phyloP scores from a whole-genome alignment of 805 yeast species.

The Isabelozyma gotoi region DNA sequence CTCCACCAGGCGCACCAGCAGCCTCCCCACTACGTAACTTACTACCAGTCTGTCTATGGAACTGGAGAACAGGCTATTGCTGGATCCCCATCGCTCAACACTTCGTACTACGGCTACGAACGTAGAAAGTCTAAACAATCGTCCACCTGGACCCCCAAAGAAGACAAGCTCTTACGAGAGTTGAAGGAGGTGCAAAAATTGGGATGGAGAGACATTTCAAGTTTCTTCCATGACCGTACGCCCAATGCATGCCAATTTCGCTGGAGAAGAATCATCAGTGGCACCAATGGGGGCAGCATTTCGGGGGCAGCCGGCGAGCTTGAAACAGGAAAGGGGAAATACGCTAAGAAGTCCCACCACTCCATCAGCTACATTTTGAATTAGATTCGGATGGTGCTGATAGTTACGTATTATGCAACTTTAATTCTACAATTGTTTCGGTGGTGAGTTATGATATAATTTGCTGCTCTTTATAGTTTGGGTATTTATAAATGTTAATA shows the following conservation, averaged over 20 bases:
- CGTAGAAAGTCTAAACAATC: slow-evolving; percentile 30
- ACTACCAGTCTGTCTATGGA: neutral
- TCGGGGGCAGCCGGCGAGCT: neutral
- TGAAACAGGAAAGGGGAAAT: neutral
- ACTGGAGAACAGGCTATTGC: neutral
- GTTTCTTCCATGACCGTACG: slow-evolving; percentile 75
- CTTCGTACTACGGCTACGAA: slow-evolving; percentile 5
- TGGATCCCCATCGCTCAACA: slow-evolving; percentile 2
- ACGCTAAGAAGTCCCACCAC: slow-evolving; percentile 22
- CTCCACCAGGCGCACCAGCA: neutral
- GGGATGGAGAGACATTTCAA: slow-evolving; percentile 88
- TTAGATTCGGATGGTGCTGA: too few relatives aligned
- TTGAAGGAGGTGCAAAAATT: slow-evolving; percentile 79
- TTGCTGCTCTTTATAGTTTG: too few relatives aligned
- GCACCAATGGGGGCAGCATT: slow-evolving; percentile 21
- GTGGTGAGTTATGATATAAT: too few relatives aligned
- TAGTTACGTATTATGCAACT: too few relatives aligned
- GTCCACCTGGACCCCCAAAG: slow-evolving; percentile 75
- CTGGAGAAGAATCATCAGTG: slow-evolving; percentile 68
- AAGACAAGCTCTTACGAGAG: slow-evolving; percentile 68
- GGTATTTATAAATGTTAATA: too few relatives aligned
- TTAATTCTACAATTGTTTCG: too few relatives aligned
- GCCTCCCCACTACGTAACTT: slow-evolving; percentile 2
- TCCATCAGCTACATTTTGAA: slow-evolving; percentile 28
- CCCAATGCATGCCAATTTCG: slow-evolving; percentile 89